Base-by-base conservation (phyloP, 495 filamentous ascomycete genomes). In the Aspergillus mulundensis region DNA sequence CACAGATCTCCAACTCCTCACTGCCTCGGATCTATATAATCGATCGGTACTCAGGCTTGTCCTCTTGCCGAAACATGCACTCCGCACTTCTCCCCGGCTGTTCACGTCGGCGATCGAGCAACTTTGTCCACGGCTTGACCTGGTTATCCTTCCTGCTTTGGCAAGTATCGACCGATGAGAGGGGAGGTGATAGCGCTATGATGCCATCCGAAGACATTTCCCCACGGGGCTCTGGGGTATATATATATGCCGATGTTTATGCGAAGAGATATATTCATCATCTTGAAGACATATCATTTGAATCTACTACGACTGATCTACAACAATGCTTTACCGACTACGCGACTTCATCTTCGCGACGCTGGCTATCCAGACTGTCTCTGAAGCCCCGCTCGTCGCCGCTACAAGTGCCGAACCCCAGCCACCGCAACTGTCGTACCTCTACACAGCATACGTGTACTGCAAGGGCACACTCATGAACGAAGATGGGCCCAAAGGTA, bases 391-490 rank as follows among this genome's bases (percentile, higher is more conserved):
- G 6, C 5, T 12, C 6, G 53, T 30, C 14, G 30, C 19, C n/a
- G 43, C 43, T 15, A 18, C 50, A 18, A 52, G 15, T 19, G 32
- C 32, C 5, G 32, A 36, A 14, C 61, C 59, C 12, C 30, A 63
- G 5, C 57, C 61, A 34, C 68, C 70, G 2, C 56, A 61, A 8
- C 59, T 61, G 23, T 74, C 54, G 1, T 67, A 57, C 41, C 62
- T 71, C 24, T 71, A 71, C 52, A 71, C 64, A 15, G 61, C 61
- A 2, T 67, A 61, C 42, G 64, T 65, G 5, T 34, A 69, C 36
- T 69, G 66, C 48, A 52, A 61, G 1, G 56, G 46, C 14, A 62
- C 54, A 6, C 39, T 66, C 8, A 66, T 69, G 64, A 49, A 53
- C 19, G 51, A 50, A 1, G 24, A 53, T 28, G 61, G 64, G 5